These are phyloP conservation scores for Aegilops sharonensis DNA, from an alignment of 176 grass and related monocot species.

Conservation along the genomic window DNA sequence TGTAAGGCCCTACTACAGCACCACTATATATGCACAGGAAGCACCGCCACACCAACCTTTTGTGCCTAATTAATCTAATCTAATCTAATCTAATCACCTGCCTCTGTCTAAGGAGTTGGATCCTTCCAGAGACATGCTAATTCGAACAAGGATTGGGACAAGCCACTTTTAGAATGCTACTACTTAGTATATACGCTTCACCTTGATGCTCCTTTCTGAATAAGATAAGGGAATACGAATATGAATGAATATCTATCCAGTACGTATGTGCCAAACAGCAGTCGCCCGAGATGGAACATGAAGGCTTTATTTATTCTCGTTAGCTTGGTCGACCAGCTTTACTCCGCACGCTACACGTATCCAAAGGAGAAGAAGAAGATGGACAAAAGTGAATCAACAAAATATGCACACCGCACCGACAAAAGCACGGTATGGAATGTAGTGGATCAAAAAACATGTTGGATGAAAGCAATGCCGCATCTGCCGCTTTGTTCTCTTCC, in stretches of 20 bases:
- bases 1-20: too few relatives aligned
- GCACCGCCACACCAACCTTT: too few relatives aligned
- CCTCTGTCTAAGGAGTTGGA: too few relatives aligned
- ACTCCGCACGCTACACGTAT: not conserved
- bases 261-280: too few relatives aligned
- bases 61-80: too few relatives aligned
- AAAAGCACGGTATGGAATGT: not conserved
- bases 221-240: too few relatives aligned
- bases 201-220: not conserved
- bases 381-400: not conserved
- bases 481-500: not conserved
- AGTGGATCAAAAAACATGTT: not conserved
- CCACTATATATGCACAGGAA: too few relatives aligned
- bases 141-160: not conserved
- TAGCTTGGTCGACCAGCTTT: not conserved
- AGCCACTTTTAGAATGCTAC: not conserved
- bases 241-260: too few relatives aligned
- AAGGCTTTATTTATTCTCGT: not conserved
- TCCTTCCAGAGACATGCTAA: too few relatives aligned
- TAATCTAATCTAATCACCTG: too few relatives aligned
- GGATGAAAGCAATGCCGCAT: conserved; percentile 3
- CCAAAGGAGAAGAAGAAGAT: not conserved
- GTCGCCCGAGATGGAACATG: not conserved
- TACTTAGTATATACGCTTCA: not conserved
- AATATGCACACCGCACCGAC: not conserved